Percentiles rank a stretch among this genome's conserved stretches.
Evolutionary conservation across 1,139 yeast species (phyloP).

Genomic region (Hemisphaericaspora xylofermentans): DNA sequence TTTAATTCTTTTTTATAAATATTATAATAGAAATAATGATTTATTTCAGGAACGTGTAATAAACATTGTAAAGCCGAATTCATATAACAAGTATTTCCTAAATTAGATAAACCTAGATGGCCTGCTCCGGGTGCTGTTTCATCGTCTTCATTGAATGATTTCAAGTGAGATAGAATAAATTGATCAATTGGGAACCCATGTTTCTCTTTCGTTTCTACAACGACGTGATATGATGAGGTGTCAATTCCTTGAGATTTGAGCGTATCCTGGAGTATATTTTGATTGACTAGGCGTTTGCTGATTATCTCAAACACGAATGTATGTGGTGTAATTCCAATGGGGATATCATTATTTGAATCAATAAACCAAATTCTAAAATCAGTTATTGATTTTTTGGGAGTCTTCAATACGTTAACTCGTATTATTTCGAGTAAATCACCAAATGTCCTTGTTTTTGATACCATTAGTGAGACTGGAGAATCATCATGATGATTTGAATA

Average conservation of each 20-base stretch:
- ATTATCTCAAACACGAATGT: slow-evolving; percentile 33
- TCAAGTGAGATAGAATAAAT: slow-evolving; percentile 14
- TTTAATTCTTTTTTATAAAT: slow-evolving; percentile 71
- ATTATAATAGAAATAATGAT: slow-evolving; percentile 66
- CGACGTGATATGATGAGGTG: slow-evolving; percentile 28
- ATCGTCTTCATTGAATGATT: slow-evolving; percentile 3
- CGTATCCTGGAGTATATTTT: slow-evolving; percentile 22
- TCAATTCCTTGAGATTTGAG: slow-evolving; percentile 35
- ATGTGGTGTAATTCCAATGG: slow-evolving; percentile 24
- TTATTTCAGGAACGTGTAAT: slow-evolving; percentile 81
- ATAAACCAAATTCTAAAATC: slow-evolving; percentile 43
- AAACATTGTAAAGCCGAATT: slow-evolving; percentile 93
- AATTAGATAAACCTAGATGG: slow-evolving; percentile 64
- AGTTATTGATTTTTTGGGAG: slow-evolving; percentile 14
- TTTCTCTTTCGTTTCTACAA: slow-evolving; percentile 33
- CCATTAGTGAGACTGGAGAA: slow-evolving; percentile 17
- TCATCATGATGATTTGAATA: slow-evolving; percentile 10
- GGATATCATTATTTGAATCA: slow-evolving; percentile 24
- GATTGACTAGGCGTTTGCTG: slow-evolving; percentile 31
- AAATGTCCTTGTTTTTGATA: slow-evolving; percentile 38
- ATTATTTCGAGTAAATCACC: slow-evolving; percentile 31
- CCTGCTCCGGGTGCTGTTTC: not conserved
- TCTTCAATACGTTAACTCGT: slow-evolving; percentile 20
- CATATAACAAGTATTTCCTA: slow-evolving; percentile 97
- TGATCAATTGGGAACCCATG: slow-evolving; percentile 27